A percentile compares a stretch with the other conserved stretches of the same genome.
phyloP scores from a whole-genome alignment of 805 yeast genomes.

The Candida ulmi region DNA sequence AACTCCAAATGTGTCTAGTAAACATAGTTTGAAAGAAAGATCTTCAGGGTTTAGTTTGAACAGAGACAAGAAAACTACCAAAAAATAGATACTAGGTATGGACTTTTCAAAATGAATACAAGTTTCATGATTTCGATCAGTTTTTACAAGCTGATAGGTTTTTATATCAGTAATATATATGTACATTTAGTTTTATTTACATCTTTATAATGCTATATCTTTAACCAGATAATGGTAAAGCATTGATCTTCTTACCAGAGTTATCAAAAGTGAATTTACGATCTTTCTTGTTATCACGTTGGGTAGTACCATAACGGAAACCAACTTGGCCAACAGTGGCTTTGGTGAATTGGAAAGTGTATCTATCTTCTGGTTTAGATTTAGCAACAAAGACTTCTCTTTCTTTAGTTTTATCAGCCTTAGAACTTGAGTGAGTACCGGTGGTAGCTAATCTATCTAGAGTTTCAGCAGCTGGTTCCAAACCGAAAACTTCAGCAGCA shows the following conservation, averaged over 20 bases:
- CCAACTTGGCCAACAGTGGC: constrained; percentile 85
- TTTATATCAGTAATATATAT: neutral
- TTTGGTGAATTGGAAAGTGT: constrained; percentile 66
- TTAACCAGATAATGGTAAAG: constrained; percentile 24
- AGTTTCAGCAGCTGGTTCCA: constrained; percentile 84
- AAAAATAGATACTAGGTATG: neutral
- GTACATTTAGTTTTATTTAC: neutral
- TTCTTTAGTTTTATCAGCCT: constrained; percentile 19
- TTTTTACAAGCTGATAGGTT: too few relatives aligned
- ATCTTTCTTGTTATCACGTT: constrained; percentile 83
- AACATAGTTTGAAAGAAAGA: constrained; percentile 14
- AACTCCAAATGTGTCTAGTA: neutral
- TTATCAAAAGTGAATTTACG: constrained; percentile 69
- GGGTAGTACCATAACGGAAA: constrained; percentile 82
- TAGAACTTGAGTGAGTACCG: constrained; percentile 42
- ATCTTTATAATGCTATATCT: neutral
- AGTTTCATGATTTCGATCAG: neutral
- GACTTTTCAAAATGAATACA: too few relatives aligned
- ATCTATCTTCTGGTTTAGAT: constrained; percentile 41
- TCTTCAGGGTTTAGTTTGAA: constrained; percentile 22
- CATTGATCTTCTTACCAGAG: constrained; percentile 46
- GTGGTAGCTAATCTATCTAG: constrained; percentile 60
- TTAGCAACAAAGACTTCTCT: constrained; percentile 45
- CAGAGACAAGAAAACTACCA: constrained; percentile 12
- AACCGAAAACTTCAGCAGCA: constrained; percentile 77